Evolutionary conservation across 768 basidiomycete species (phyloP), one percentile per base, ranked within the genome.

Genomic region (Suillus hirtellus): DNA sequence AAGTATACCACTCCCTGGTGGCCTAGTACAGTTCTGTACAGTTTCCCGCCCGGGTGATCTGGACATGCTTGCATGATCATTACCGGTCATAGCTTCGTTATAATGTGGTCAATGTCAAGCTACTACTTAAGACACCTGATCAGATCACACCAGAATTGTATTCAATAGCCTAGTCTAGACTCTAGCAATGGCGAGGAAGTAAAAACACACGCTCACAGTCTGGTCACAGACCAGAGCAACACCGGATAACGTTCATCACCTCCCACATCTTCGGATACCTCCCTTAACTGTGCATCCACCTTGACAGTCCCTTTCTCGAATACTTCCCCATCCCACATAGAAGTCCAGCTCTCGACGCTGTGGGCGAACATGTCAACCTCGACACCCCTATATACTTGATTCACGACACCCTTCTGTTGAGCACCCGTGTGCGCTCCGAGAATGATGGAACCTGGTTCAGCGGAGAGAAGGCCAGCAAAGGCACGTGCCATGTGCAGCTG

Each of bases 371-470:
- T 60, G 1, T 65, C 60, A 7, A 63, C 1, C 14, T 8, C 14
- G 34, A 4, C 47, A 7, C 53, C 61, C 24, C 15, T 10, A 6
- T 50, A 6, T 24, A 6, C 24, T 3, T 40, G 12, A n/a, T 52
- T 54, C 11, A 11, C 3, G 2, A 47, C 6, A 4, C 56, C 54
- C 35, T 1, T 9, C 24, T 65, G 9, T 60, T 14, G 40, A 38
- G 44, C 15, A 2, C 71, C 79, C 31, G 63, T 66, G 61, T 84
- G 82, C 27, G 68, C 62, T 11, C 84, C 83, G 62, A 83, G 80
- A 43, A 83, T 79, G 24, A 82, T 65, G 2, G 82, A 81, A 3
- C 83, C 84, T 1, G 80, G 75, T 35, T 68, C 67, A 2, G 77
- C 78, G 0, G 78, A 75, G 21, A 84, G 75, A 6, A 85, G 69